Evolutionary conservation across 139 green algal species (phyloP).

Genomic region (Raphidocelis subcapitata): DNA sequence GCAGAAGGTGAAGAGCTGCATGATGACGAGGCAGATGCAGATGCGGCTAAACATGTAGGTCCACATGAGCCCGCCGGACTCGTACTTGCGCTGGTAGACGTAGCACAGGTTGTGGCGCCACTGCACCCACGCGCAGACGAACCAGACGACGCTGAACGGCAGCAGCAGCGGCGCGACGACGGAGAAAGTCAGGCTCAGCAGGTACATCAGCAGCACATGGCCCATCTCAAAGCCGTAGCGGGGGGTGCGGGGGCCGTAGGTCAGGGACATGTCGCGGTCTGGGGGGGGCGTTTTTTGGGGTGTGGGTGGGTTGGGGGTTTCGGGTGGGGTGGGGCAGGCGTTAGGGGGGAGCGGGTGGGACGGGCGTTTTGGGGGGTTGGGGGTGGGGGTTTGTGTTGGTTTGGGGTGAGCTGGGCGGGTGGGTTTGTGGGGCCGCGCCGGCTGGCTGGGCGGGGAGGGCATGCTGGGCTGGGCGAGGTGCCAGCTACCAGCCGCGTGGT

Average conservation of each 20-base stretch:
- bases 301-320: too few species aligned
- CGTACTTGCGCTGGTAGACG: conserved; percentile 64
- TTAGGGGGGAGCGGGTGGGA: too few species aligned
- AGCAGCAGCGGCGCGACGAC: conserved; percentile 73
- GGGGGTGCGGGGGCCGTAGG: conserved; percentile 23
- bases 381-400: too few species aligned
- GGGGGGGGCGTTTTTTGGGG: too few species aligned
- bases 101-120: conserved; percentile 56
- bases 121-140: conserved; percentile 39
- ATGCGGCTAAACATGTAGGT: conserved; percentile 53
- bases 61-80: conserved; percentile 61
- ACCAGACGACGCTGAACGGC: conserved; percentile 56
- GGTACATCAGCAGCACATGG: conserved; percentile 49
- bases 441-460: too few species aligned
- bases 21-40: conserved; percentile 40
- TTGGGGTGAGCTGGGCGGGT: too few species aligned
- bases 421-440: too few species aligned
- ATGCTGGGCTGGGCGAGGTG: too few species aligned
- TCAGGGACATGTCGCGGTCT: conserved; percentile 20
- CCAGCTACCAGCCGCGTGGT: too few species aligned
- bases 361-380: too few species aligned
- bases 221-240: conserved; percentile 53
- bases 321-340: too few species aligned
- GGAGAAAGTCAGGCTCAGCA: conserved; percentile 46
- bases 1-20: conserved; percentile 61